Evolutionary conservation across 441 rosid genomes (phyloP).

Genomic region (Adansonia madagascariensis): DNA sequence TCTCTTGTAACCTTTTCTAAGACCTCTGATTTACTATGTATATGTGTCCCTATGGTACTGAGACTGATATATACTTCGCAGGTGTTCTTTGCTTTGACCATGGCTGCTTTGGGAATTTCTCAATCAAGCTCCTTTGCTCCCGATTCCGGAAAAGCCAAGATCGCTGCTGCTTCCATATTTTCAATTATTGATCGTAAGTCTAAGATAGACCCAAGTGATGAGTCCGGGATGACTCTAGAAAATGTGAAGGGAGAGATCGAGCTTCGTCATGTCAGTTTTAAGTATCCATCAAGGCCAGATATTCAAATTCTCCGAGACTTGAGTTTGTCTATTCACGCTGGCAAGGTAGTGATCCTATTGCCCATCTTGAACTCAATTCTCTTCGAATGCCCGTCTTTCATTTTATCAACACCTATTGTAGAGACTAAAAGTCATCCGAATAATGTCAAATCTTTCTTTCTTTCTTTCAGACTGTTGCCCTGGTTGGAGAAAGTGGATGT

Average conservation of each 20-base stretch:
- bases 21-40: neutral
- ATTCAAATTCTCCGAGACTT: conserved; percentile 49
- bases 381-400: neutral
- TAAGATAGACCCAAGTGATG: conserved; percentile 52
- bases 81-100: conserved; percentile 57
- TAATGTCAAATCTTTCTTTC: conserved; percentile 2
- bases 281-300: conserved; percentile 60
- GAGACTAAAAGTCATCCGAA: neutral
- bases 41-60: neutral
- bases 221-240: conserved; percentile 41
- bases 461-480: conserved; percentile 67
- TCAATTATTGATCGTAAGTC: conserved; percentile 49
- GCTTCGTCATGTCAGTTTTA: conserved; percentile 49
- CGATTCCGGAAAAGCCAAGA: conserved; percentile 51
- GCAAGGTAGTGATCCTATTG: conserved; percentile 45
- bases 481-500: conserved; percentile 93
- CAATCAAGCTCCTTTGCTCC: conserved; percentile 55
- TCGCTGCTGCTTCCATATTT: conserved; percentile 54
- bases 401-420: neutral
- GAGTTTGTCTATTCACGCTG: conserved; percentile 50
- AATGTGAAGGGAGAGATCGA: conserved; percentile 52
- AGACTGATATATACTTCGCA: conserved; percentile 27
- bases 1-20: neutral
- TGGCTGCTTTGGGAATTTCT: conserved; percentile 52
- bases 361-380: neutral